Evolutionary conservation across 2,329 filamentous ascomycete genomes (phyloP), one percentile per base, ranked within the genome.

Genomic region (Herpotrichia juniperi): DNA sequence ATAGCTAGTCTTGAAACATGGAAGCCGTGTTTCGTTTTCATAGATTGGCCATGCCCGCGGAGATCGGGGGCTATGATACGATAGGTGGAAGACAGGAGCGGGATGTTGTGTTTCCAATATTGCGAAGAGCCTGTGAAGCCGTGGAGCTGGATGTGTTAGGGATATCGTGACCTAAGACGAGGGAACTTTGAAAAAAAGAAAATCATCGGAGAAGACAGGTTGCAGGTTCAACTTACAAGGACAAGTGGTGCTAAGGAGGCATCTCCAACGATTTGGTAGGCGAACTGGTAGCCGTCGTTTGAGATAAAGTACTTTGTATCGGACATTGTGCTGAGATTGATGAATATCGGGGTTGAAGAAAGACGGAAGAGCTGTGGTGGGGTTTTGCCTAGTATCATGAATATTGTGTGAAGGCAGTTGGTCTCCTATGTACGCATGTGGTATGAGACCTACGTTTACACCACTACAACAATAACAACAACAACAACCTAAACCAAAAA

Each of bases 1-100:
- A 67, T 43, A 0, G 65, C 65, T 1, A 69, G 50, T 8, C 66
- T 61, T 2, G 64, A 54, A 14, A 69, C 65, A 32, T 69, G 65
- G 30, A 62, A 68, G 0, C 66, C 66, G 17, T 60, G 54, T 28
- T 48, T 54, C 6, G 65, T 58, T 34, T 68, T 67, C 2, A 48
- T 59, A 3, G 64, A 67, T 10, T 43, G 31, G 19, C 66, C 66
- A 43, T 69, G 66, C 2, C 65, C 66, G 7, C 66, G 64, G 4
- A 67, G 35, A 35, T 66, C 61, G 6, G 60, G 64, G 1, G 59
- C 53, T 2, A 66, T 46, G 4, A 64, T 56, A 44, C 48, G 45
- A 10, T 51, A 50, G 6, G 45, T 31, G 11, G 49, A 10, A 0
- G 62, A 56, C 4, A 67, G 32, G 11, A 37, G 31, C 1, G 34